These are phyloP conservation scores for Trichoderma citrinoviride DNA, from an alignment of 2,329 filamentous ascomycete genomes.

Conservation along the genomic window DNA sequence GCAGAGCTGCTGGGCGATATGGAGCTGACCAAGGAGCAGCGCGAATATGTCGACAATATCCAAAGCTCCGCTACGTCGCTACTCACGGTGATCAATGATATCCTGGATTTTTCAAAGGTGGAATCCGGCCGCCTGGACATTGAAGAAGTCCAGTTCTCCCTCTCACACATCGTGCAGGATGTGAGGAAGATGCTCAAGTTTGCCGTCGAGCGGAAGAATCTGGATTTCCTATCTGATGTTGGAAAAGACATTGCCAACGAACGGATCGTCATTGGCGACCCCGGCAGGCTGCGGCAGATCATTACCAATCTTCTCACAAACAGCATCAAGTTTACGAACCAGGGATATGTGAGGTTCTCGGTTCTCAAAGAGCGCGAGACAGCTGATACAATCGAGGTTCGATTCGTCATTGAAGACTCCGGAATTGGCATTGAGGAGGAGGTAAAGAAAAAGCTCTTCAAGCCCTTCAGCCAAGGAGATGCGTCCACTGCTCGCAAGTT, in stretches of 20 bases:
- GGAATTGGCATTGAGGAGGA: conserved; percentile 81
- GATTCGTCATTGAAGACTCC: conserved; percentile 72
- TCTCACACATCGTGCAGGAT: conserved; percentile 71
- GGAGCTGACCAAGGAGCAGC: conserved; percentile 65
- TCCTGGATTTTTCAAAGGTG: conserved; percentile 84
- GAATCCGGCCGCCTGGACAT: conserved; percentile 75
- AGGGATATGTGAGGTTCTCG: conserved; percentile 65
- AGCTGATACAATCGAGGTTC: conserved; percentile 62
- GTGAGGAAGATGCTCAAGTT: conserved; percentile 87
- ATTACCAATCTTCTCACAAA: conserved; percentile 77
- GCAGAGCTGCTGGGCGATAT: conserved; percentile 70
- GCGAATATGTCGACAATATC: conserved; percentile 74
- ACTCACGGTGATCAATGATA: conserved; percentile 86
- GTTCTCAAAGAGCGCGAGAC: conserved; percentile 64
- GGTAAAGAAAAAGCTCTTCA: conserved; percentile 69
- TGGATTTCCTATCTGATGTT: conserved; percentile 68
- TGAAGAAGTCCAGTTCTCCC: conserved; percentile 76
- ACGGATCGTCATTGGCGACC: conserved; percentile 81
- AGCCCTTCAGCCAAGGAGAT: conserved; percentile 79
- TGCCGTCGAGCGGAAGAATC: conserved; percentile 74
- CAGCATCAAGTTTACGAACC: conserved; percentile 70
- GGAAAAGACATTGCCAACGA: conserved; percentile 61
- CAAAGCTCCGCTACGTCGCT: conserved; percentile 77
- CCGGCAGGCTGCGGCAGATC: conserved; percentile 79
- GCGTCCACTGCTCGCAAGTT: conserved; percentile 76